A percentile compares a stretch with the other conserved stretches of the same genome.
Evolutionary conservation across 164 flowering plant genomes (phyloP).

Genomic region (Cinnamomum micranthum): DNA sequence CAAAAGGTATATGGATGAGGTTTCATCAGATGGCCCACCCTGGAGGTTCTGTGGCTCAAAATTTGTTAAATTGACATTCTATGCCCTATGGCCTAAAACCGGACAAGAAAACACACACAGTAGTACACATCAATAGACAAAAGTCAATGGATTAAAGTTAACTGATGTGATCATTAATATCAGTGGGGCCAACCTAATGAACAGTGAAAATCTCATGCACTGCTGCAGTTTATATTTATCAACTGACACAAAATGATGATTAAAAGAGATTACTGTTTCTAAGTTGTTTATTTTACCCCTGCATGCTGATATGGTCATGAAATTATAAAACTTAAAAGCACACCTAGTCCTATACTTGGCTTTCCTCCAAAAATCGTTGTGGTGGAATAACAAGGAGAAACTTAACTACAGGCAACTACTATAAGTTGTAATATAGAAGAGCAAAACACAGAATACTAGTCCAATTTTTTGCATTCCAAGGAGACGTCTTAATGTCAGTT

Average conservation of each 20-base stretch:
- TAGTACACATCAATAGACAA: not conserved
- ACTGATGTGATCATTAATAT: not conserved
- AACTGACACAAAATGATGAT: not conserved
- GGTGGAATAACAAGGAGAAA: not conserved
- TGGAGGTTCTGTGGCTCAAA: not conserved
- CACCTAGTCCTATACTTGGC: not conserved
- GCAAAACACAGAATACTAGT: not conserved
- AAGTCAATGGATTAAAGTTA: not conserved
- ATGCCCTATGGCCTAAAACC: not conserved
- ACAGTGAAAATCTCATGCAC: not conserved
- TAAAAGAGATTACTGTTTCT: not conserved
- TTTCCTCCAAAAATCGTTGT: not conserved
- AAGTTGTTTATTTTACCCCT: too few species aligned
- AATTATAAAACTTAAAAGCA: not conserved
- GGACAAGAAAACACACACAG: not conserved
- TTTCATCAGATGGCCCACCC: not conserved
- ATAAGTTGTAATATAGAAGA: not conserved
- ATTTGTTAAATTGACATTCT: not conserved
- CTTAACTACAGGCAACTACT: not conserved
- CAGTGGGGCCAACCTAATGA: not conserved
- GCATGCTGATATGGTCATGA: not conserved
- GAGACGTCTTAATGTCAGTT: not conserved
- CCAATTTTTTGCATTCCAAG: not conserved
- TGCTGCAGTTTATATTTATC: not conserved
- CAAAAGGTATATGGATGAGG: not conserved